These are phyloP conservation scores for Nephelium lappaceum DNA, from an alignment of 345 rosid genomes.

Conservation along the genomic window DNA sequence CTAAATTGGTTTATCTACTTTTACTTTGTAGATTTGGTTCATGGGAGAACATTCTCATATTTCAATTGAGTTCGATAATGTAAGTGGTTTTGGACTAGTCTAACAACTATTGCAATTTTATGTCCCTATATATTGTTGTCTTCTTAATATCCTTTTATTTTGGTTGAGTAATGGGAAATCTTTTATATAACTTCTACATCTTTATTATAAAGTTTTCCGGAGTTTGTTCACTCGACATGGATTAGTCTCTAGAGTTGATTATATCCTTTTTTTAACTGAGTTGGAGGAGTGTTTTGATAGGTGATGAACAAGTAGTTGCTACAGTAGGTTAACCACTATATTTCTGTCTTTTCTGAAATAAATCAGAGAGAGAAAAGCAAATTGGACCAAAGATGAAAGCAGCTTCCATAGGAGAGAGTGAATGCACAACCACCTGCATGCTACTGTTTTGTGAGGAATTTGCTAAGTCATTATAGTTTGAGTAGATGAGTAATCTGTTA, in stretches of 20 bases:
- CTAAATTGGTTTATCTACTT: slow-evolving; percentile 23
- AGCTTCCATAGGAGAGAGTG: not conserved
- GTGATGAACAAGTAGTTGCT: not conserved
- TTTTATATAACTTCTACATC: not conserved
- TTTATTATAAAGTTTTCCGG: not conserved
- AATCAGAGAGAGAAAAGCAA: not conserved
- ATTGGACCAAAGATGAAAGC: not conserved
- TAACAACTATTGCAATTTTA: not conserved
- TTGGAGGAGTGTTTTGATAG: not conserved
- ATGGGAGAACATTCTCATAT: slow-evolving; percentile 80
- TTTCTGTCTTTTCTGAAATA: not conserved
- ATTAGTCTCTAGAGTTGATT: not conserved
- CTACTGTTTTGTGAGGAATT: not conserved
- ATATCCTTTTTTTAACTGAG: not conserved
- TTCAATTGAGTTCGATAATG: slow-evolving; percentile 71
- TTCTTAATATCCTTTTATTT: slow-evolving; percentile 4
- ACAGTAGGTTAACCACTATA: not conserved
- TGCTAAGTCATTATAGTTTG: not conserved
- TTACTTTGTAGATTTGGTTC: slow-evolving; percentile 61
- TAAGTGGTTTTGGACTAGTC: slow-evolving; percentile 34
- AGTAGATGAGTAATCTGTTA: not conserved
- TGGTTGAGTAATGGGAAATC: slow-evolving; percentile 4
- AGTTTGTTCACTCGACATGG: not conserved
- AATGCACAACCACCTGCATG: not conserved
- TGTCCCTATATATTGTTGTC: not conserved